Evolutionary conservation across 306 rosid species (phyloP), one percentile per base, ranked within the genome.

Genomic region (Rosa persica): DNA sequence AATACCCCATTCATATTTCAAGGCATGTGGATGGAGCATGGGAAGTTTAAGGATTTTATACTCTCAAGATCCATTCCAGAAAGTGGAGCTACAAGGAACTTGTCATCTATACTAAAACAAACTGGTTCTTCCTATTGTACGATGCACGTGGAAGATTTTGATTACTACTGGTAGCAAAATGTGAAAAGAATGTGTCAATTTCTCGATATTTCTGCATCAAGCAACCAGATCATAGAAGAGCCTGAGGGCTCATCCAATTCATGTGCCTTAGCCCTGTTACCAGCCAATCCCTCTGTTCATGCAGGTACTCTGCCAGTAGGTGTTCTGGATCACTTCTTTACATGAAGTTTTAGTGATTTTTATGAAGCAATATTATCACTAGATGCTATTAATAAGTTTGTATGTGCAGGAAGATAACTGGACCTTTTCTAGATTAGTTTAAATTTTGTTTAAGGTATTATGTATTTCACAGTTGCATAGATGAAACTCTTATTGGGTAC

Each of bases 231-330:
- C 81, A 70, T 52, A 54, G 92, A 89, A 85, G 98, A 92, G 81
- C 58, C 85, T 0, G 98, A 94, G 81, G 61, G 80, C 67, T 38
- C 92, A 58, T 85, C 90, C 65, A 94, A 86, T 83, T 78, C 93
- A 55, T 82, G 86, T 82, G 83, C 79, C 72, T 74, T 88, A 49
- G 81, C 86, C 80, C 34, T 71, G 70, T 83, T 70, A 75, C 83
- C 61, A 81, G 80, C 89, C 98, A 88, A 82, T 90, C 87, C 78
- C 82, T 30, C 87, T 22, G 81, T 51, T 75, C 83, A 67, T 61
- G 82, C 81, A 74, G 95, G 89, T 73, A 83, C 90, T 57, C 54
- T 84, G 79, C 97, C 87, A 78, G 97, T 92, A 82, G 88, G 91
- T 87, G 84, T 85, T 46, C 69, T 34, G 70, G 74, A 39, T 51